Conservation (phyloP, 139 green algal genomes). For the Pycnococcus provasolii region DNA sequence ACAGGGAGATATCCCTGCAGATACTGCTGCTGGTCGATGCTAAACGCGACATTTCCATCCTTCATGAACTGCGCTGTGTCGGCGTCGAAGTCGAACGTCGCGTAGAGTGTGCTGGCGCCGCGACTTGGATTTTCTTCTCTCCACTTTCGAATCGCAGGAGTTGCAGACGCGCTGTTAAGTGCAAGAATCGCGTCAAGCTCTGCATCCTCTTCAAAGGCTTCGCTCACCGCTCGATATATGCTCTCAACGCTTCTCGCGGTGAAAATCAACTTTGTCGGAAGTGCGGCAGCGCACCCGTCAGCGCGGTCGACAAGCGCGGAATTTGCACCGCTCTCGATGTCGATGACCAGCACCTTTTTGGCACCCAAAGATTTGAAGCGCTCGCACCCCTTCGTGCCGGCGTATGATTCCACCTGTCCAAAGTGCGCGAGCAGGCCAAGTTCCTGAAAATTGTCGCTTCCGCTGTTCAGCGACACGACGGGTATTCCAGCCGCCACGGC, state of each 20-base stretch:
- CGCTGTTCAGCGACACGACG: background rate
- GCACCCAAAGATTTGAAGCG: background rate
- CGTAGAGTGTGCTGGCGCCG: background rate
- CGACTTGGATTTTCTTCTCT: too few species aligned
- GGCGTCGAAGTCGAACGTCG: background rate
- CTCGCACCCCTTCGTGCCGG: background rate
- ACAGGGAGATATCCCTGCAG: conserved; percentile 23
- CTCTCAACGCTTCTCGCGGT: too few species aligned
- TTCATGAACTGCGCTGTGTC: background rate
- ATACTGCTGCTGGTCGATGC: conserved; percentile 24
- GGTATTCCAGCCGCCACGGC: background rate
- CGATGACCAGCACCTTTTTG: background rate
- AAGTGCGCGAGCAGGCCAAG: background rate
- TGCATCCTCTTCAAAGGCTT: too few species aligned
- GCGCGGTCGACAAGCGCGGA: too few species aligned
- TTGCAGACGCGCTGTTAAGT: too few species aligned
- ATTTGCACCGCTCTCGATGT: background rate
- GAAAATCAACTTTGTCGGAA: too few species aligned
- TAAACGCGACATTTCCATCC: conserved; percentile 19
- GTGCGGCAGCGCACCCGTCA: too few species aligned
- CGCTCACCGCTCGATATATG: too few species aligned
- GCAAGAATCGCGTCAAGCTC: too few species aligned
- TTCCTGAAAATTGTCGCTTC: background rate
- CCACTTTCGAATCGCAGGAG: too few species aligned
- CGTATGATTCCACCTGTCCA: background rate